Percentiles rank a stretch among this genome's conserved stretches.
phyloP scores from a whole-genome alignment of 306 rosid species.

The Acacia crassicarpa region DNA sequence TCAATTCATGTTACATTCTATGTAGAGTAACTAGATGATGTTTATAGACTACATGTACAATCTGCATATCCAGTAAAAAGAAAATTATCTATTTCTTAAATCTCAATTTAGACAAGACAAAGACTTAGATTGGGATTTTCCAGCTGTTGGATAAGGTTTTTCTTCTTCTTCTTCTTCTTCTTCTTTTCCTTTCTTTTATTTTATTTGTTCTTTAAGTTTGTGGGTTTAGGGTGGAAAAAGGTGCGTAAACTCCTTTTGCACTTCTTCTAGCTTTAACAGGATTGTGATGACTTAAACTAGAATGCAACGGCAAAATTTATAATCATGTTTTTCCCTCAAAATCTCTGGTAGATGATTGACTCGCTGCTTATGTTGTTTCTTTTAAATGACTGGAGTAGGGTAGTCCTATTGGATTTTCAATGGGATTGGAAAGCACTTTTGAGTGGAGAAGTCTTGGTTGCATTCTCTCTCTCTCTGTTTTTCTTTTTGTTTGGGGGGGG shows the following conservation, averaged over 20 bases:
- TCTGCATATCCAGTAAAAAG: neutral
- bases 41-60: conserved; percentile 1
- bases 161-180: neutral
- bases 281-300: neutral
- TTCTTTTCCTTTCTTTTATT: neutral
- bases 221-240: neutral
- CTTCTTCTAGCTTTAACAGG: neutral
- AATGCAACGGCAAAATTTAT: neutral
- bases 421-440: neutral
- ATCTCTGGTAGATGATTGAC: neutral
- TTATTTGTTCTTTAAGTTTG: neutral
- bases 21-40: neutral
- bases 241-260: neutral
- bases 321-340: neutral
- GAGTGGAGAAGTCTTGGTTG: neutral
- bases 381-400: neutral
- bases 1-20: neutral
- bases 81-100: neutral
- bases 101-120: neutral
- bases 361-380: neutral
- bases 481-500: neutral
- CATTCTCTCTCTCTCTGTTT: neutral
- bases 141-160: neutral
- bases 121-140: neutral
- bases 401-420: neutral